Evolutionary conservation across 2,329 filamentous ascomycete genomes (phyloP), one percentile per base, ranked within the genome.

Genomic region (Diaporthe caulivora): DNA sequence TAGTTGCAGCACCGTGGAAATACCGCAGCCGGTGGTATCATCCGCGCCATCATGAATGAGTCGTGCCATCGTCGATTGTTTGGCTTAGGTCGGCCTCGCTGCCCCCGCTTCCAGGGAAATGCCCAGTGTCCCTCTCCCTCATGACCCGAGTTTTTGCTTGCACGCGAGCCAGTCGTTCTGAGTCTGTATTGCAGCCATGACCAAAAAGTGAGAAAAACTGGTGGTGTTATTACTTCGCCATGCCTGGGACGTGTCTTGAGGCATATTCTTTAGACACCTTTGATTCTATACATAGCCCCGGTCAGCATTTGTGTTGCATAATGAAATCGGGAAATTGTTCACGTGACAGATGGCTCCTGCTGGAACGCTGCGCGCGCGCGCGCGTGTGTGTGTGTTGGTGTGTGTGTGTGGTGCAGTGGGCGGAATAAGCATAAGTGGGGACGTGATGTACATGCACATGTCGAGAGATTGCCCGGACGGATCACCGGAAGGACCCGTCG

Each of bases 231-330:
- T 65, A 65, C n/a, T 65, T 65, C 6, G 69, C 44, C 13, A 71
- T 64, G 29, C 37, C 62, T 29, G 57, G 44, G 10, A 71, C 49
- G 21, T 71, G 70, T 51, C 70, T 60, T 34, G 70, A 71, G 26
- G 57, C 58, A 37, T 71, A 71, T 3, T 71, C 70, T 53, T 26
- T 65, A 11, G 70, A 71, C 4, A 71, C 70, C 31, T 51, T 65
- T 7, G 62, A 65, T 31, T 65, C 70, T 71, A 13, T 11, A 3
- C 8, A 17, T 4, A 10, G 6, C 4, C 9, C 17, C 7, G 8
- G 69, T 71, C 34, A 71, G 55, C 17, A 37, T 37, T 3, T 18
- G 2, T 58, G 34, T 71, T 2, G 49, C 53, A 21, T 71, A 2
- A 11, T 18, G 11, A 8, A 18, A 54, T 29, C 5, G 13, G 44